These are phyloP conservation scores for Scutellaria baicalensis DNA, from an alignment of 257 asterid species.

Conservation along the genomic window DNA sequence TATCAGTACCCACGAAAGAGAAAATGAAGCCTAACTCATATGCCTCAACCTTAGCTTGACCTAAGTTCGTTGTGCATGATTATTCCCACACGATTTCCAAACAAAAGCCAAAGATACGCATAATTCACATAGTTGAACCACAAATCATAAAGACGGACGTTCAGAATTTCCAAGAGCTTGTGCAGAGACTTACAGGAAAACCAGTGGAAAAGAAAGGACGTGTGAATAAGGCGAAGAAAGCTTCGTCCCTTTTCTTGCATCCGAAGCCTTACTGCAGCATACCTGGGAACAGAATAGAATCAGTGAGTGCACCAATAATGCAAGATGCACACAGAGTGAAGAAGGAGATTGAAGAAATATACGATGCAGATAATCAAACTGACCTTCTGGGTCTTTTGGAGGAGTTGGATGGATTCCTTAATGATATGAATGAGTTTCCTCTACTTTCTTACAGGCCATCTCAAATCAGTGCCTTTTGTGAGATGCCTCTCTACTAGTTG, in stretches of 20 bases:
- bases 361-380: constrained; percentile 20
- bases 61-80: constrained; percentile 29
- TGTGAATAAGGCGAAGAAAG: not conserved
- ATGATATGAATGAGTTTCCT: constrained; percentile 35
- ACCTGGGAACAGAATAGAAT: constrained; percentile 18
- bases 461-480: constrained; percentile 33
- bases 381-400: constrained; percentile 36
- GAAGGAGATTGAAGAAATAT: constrained; percentile 35
- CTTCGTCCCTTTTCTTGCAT: constrained; percentile 8
- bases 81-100: constrained; percentile 43
- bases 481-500: constrained; percentile 38
- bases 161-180: constrained; percentile 58
- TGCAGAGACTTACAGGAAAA: constrained; percentile 79
- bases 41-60: constrained; percentile 18
- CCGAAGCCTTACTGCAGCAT: constrained; percentile 13
- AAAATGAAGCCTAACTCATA: constrained; percentile 34
- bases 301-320: constrained; percentile 8
- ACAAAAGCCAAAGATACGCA: constrained; percentile 65
- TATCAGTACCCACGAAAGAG: not conserved
- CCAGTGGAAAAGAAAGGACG: constrained; percentile 24
- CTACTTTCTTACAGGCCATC: constrained; percentile 41
- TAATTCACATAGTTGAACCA: constrained; percentile 71
- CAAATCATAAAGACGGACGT: constrained; percentile 63
- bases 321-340: constrained; percentile 27
- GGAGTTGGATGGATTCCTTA: constrained; percentile 45